phyloP scores from a whole-genome alignment of 306 rosid genomes.

The Rubus parviflorus region DNA sequence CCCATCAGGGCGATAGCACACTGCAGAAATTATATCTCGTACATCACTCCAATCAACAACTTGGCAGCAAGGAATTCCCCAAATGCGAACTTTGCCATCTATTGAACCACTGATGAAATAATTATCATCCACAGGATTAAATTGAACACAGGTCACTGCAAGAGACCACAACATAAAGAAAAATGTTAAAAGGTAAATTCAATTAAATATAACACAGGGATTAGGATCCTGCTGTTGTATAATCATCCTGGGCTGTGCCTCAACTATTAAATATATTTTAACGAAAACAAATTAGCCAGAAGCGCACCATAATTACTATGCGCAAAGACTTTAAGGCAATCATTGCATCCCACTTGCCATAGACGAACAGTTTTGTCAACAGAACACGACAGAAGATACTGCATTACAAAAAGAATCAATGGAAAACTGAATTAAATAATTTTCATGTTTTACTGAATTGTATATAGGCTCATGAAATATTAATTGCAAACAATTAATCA shows the following conservation, averaged over 20 bases:
- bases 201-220: conserved; percentile 13
- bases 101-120: conserved; percentile 95
- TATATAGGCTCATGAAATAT: conserved; percentile 15
- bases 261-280: conserved; percentile 18
- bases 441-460: background rate
- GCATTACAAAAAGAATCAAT: conserved; percentile 32
- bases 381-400: conserved; percentile 86
- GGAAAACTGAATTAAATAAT: conserved; percentile 23
- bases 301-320: conserved; percentile 87
- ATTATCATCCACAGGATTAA: conserved; percentile 86
- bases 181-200: conserved; percentile 23
- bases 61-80: conserved; percentile 71
- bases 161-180: conserved; percentile 28
- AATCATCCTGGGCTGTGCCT: conserved; percentile 15
- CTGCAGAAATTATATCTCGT: conserved; percentile 81
- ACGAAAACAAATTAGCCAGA: conserved; percentile 8
- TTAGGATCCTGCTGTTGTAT: background rate
- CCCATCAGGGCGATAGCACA: conserved; percentile 92
- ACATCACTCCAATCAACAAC: conserved; percentile 87
- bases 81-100: conserved; percentile 96
- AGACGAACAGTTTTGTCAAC: conserved; percentile 89
- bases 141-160: conserved; percentile 89
- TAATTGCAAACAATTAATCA: conserved; percentile 26
- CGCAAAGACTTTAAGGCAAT: conserved; percentile 77
- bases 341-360: conserved; percentile 69